Conservation (phyloP, 2,329 filamentous ascomycete species). For the Ophiostoma pallidulum region DNA sequence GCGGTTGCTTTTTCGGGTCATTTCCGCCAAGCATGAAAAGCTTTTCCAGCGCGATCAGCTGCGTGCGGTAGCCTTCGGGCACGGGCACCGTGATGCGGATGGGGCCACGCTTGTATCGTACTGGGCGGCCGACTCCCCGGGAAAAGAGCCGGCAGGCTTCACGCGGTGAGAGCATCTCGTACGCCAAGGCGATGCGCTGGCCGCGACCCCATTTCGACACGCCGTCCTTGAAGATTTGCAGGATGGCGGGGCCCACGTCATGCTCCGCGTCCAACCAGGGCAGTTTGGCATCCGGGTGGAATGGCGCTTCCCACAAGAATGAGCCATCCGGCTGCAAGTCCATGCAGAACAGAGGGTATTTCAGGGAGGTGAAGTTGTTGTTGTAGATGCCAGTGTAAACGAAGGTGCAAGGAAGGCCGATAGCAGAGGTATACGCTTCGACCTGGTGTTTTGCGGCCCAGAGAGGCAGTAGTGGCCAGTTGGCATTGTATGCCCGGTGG, state of each 20-base stretch:
- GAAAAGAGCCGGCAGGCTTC: slow-evolving; percentile 78
- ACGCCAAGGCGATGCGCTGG: slow-evolving; percentile 73
- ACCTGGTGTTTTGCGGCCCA: slow-evolving; percentile 91
- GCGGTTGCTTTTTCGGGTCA: slow-evolving; percentile 48
- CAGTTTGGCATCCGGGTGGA: slow-evolving; percentile 78
- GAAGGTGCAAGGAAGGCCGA: slow-evolving; percentile 79
- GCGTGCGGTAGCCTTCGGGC: slow-evolving; percentile 78
- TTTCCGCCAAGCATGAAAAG: slow-evolving; percentile 44
- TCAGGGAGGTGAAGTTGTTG: slow-evolving; percentile 93
- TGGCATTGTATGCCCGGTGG: slow-evolving; percentile 66
- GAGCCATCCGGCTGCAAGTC: slow-evolving; percentile 75
- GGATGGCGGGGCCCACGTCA: slow-evolving; percentile 81
- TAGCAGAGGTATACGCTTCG: slow-evolving; percentile 78
- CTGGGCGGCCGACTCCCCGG: slow-evolving; percentile 65
- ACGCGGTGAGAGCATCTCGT: slow-evolving; percentile 74
- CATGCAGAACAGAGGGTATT: slow-evolving; percentile 93
- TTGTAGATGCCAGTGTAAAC: slow-evolving; percentile 97
- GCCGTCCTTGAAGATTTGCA: slow-evolving; percentile 94
- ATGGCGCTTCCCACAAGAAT: slow-evolving; percentile 88
- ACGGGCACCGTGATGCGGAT: slow-evolving; percentile 82
- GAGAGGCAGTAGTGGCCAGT: slow-evolving; percentile 75
- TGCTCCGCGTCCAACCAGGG: slow-evolving; percentile 97
- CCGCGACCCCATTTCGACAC: slow-evolving; percentile 69
- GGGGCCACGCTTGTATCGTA: slow-evolving; percentile 66
- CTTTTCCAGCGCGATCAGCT: slow-evolving; percentile 61